Base-by-base conservation (phyloP, 768 basidiomycete genomes). In the Leccinum aurantiacum region DNA sequence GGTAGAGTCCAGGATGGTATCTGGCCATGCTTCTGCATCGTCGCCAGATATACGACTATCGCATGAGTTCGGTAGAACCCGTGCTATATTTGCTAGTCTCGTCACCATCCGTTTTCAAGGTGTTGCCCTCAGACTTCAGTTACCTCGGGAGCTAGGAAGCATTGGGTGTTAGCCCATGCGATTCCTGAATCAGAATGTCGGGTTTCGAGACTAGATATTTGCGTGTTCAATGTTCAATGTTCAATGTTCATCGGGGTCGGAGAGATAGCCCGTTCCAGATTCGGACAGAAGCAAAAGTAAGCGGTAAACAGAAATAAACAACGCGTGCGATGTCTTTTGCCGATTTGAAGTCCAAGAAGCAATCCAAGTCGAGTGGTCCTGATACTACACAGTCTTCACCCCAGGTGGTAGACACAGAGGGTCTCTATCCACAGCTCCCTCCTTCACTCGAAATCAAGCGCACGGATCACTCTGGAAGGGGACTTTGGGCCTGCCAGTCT, bases 401-500 rank as follows among this genome's bases (percentile, higher is more conserved):
- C 37, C 58, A 70, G 71, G 49, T 53, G 8, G 38, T 53, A 6
- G 51, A 70, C 27, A 58, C 54, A 14, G 38, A 55, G 6, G 56
- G 53, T 14, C 59, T 71, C 15, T 71, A 74, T 59, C 58, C 60
- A 8, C 62, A 65, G 15, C 58, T 84, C n/a, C 82, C 84, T 1
- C n/a, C 67, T 6, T 67, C 62, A 2, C 57, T 85, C 25, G 78
- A 80, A 58, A 71, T 82, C 35, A 72, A 77, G 31, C 67, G 60
- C 6, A 75, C 78, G 5, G 53, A 60, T 1, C 48, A 52, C n/a
- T 70, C 69, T 1, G 85, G 85, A 1, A 76, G 83, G 64, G 80
- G 82, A 0, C 38, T 85, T 14, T 84, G 78, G 75, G 56, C 80
- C 5, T 79, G 69, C 58, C 54, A 68, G 35, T 17, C 56, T 11